Percentiles rank a stretch among this genome's conserved stretches.
These are phyloP conservation scores for Schizothecium vesticola DNA, from an alignment of 495 filamentous ascomycete species.

Conservation along the genomic window DNA sequence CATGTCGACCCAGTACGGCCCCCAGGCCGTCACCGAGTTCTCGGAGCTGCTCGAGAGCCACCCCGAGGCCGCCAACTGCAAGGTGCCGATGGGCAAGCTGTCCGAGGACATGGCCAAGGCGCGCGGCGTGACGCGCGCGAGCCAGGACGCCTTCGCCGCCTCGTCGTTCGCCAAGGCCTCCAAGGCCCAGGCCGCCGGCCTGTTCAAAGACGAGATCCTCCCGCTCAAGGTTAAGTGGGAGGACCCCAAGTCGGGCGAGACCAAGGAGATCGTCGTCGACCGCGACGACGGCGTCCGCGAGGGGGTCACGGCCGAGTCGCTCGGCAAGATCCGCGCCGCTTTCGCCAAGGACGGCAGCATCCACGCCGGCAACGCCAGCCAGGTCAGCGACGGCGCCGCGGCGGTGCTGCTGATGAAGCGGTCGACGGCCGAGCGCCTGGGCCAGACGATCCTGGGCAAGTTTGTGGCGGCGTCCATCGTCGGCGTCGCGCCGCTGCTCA, in stretches of 20 bases:
- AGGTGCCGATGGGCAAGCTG: conserved; percentile 93
- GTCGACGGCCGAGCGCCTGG: conserved; percentile 79
- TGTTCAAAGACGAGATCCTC: conserved; percentile 89
- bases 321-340: conserved; percentile 83
- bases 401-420: conserved; percentile 96
- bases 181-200: conserved; percentile 77
- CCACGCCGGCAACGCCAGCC: conserved; percentile 92
- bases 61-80: conserved; percentile 86
- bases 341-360: conserved; percentile 89
- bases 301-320: conserved; percentile 79
- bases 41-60: conserved; percentile 82
- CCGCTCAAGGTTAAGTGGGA: conserved; percentile 77
- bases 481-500: conserved; percentile 86
- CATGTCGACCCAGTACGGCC: conserved; percentile 91
- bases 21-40: conserved; percentile 88
- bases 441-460: conserved; percentile 83
- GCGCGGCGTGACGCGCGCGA: conserved; percentile 59
- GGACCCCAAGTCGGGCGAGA: conserved; percentile 87
- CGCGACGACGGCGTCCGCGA: conserved; percentile 82
- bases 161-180: conserved; percentile 82
- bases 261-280: conserved; percentile 74
- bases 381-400: conserved; percentile 93
- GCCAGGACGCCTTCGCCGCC: conserved; percentile 88
- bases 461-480: conserved; percentile 79
- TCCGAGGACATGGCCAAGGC: conserved; percentile 95